phyloP scores from a whole-genome alignment of 1,284 basidiomycete genomes.

The Rhodotorula sp. region DNA sequence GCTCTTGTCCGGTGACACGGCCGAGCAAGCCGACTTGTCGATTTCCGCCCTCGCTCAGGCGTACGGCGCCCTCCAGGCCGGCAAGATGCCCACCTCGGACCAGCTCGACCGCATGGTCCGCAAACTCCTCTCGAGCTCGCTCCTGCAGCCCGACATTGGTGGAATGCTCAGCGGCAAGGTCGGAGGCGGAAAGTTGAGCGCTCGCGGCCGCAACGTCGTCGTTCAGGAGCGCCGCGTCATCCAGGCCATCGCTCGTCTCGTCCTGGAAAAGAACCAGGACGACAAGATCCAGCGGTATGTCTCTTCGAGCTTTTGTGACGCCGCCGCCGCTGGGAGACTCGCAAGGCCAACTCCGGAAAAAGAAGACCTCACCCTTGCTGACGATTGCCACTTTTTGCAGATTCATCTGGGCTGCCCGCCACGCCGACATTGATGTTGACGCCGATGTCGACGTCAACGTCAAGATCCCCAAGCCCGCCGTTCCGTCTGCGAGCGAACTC shows the following conservation, averaged over 20 bases:
- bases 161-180: constrained; percentile 22
- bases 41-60: constrained; percentile 34
- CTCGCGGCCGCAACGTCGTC: constrained; percentile 49
- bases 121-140: constrained; percentile 47
- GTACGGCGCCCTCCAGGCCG: constrained; percentile 49
- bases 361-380: neutral
- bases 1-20: constrained; percentile 12
- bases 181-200: constrained; percentile 46
- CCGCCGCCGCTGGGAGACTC: too few species aligned
- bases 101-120: constrained; percentile 49
- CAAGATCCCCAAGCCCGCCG: constrained; percentile 43
- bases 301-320: neutral
- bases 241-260: constrained; percentile 47
- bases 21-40: constrained; percentile 26
- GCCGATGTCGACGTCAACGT: constrained; percentile 26
- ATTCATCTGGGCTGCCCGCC: constrained; percentile 47
- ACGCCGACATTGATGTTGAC: constrained; percentile 44
- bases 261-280: constrained; percentile 51
- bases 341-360: neutral
- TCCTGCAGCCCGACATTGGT: constrained; percentile 49
- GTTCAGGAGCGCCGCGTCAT: constrained; percentile 48
- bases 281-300: constrained; percentile 41
- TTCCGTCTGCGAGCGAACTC: constrained; percentile 48
- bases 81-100: constrained; percentile 50
- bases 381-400: constrained; percentile 5